A percentile compares a stretch with the other conserved stretches of the same genome.
Conservation (phyloP, 2,329 filamentous ascomycete genomes). For the Colletotrichum sp. region DNA sequence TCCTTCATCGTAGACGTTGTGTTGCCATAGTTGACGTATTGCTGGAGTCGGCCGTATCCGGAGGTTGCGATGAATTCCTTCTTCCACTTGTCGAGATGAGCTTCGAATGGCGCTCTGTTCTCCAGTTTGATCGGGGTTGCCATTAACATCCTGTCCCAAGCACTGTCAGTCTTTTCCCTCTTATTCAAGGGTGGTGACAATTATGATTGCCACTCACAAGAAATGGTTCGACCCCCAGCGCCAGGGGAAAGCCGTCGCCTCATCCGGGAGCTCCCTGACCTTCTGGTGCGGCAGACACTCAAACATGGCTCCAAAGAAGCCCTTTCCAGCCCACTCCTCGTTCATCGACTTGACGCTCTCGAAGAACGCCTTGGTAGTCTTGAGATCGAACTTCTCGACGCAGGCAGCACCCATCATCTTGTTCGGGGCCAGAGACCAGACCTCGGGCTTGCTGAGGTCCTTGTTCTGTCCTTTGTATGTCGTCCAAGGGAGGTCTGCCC, state of each 20-base stretch:
- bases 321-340: conserved; percentile 12
- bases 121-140: conserved; percentile 33
- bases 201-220: not conserved
- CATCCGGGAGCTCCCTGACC: not conserved
- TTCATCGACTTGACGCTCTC: conserved; percentile 8
- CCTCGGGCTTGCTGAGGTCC: conserved; percentile 7
- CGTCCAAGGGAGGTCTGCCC: conserved; percentile 8
- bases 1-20: conserved; percentile 32
- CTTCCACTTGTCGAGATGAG: conserved; percentile 39
- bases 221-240: conserved; percentile 12
- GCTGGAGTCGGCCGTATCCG: conserved; percentile 13
- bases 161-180: not conserved
- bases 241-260: conserved; percentile 12
- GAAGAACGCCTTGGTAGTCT: not conserved
- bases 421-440: conserved; percentile 11
- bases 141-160: conserved; percentile 30
- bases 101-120: conserved; percentile 36
- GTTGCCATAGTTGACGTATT: conserved; percentile 33
- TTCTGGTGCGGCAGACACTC: conserved; percentile 11
- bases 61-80: conserved; percentile 35
- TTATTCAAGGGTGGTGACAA: no score
- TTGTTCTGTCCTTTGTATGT: conserved; percentile 14
- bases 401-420: conserved; percentile 17
- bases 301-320: conserved; percentile 12
- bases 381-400: conserved; percentile 6